Conservation (phyloP, 1,284 basidiomycete genomes). For the Sphagnurus paluster region DNA sequence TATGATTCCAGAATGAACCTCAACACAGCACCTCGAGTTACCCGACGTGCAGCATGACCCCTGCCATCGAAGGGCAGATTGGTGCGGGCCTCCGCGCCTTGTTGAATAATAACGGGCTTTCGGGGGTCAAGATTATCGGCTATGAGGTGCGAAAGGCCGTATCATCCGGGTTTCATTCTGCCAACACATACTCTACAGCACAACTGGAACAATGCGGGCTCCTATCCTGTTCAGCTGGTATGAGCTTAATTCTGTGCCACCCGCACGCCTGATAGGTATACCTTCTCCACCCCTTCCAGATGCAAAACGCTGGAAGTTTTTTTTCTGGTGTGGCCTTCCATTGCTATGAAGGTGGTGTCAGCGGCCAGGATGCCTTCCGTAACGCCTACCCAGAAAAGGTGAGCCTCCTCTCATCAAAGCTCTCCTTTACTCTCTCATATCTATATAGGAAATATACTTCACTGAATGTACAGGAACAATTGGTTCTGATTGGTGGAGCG, state of each 20-base stretch:
- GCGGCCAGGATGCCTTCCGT: constrained; percentile 43
- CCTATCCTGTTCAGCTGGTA: constrained; percentile 46
- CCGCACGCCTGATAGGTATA: background rate
- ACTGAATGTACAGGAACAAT: constrained; percentile 49
- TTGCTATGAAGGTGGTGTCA: constrained; percentile 49
- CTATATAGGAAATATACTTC: constrained; percentile 39
- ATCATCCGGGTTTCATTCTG: background rate
- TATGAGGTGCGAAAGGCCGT: constrained; percentile 26
- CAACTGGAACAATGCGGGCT: constrained; percentile 51
- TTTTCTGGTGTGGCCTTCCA: constrained; percentile 55
- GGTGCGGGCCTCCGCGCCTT: constrained; percentile 44
- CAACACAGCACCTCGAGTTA: constrained; percentile 54
- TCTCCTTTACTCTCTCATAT: background rate
- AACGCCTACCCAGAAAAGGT: constrained; percentile 47
- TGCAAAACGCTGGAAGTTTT: constrained; percentile 41
- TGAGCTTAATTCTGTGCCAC: background rate
- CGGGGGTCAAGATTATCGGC: constrained; percentile 47
- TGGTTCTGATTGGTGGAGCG: constrained; percentile 75
- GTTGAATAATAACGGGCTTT: constrained; percentile 50
- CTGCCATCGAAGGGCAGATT: constrained; percentile 44
- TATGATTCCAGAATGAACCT: constrained; percentile 45
- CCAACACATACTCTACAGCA: constrained; percentile 26
- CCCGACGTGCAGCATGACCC: constrained; percentile 45
- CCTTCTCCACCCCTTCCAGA: constrained; percentile 23
- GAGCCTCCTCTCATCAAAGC: constrained; percentile 6